These are phyloP conservation scores for Avena eriantha DNA, from an alignment of 176 grass and related monocot species.

Conservation along the genomic window DNA sequence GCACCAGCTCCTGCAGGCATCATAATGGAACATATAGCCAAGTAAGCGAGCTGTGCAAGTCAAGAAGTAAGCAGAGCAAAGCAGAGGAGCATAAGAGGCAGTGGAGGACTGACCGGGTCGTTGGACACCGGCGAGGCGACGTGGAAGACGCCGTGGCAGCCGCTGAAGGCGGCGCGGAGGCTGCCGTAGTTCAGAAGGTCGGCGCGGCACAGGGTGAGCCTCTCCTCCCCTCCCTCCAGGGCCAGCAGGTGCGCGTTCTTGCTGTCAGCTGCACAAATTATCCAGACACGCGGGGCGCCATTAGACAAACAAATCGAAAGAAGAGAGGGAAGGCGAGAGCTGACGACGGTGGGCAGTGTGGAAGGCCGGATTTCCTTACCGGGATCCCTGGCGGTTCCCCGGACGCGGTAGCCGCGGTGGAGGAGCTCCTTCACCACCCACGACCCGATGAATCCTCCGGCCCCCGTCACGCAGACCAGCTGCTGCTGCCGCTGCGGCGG, in stretches of 20 bases:
- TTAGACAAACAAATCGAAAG: too few species aligned
- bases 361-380: constrained; percentile 6
- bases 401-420: constrained; percentile 50
- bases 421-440: constrained; percentile 69
- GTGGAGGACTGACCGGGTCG: constrained; percentile 9
- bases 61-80: background rate
- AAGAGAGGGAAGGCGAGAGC: too few species aligned
- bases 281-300: too few species aligned
- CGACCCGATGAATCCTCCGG: constrained; percentile 56
- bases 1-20: constrained; percentile 15
- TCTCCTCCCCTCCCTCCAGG: constrained; percentile 45
- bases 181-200: constrained; percentile 39
- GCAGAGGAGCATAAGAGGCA: too few species aligned
- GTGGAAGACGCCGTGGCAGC: constrained; percentile 62
- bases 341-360: too few species aligned
- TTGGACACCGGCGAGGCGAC: constrained; percentile 54
- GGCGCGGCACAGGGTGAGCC: constrained; percentile 54
- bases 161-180: constrained; percentile 42
- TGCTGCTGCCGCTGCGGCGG: background rate
- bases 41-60: background rate
- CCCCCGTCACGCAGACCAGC: constrained; percentile 60
- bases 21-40: background rate
- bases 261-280: background rate
- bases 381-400: constrained; percentile 51
- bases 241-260: constrained; percentile 56